Conservation (phyloP, 2,329 filamentous ascomycete species). For the Cytospora mali region DNA sequence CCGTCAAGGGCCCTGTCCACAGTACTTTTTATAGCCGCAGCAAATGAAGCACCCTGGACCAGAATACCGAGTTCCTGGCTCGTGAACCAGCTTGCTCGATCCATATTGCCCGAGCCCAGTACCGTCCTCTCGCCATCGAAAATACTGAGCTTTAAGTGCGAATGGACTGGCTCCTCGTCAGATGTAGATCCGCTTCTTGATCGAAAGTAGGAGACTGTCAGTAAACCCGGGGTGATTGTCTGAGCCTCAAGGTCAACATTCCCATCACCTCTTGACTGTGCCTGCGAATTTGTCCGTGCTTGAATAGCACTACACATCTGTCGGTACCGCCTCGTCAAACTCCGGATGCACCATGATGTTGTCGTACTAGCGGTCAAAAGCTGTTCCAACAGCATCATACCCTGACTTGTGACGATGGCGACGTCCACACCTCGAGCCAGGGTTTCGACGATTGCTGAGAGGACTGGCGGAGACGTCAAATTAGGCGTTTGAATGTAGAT, state of each 20-base stretch:
- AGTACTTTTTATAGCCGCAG: conserved; percentile 34
- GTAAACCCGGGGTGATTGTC: conserved; percentile 44
- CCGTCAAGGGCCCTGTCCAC: conserved; percentile 40
- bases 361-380: conserved; percentile 78
- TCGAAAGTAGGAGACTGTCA: conserved; percentile 63
- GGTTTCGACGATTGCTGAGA: conserved; percentile 63
- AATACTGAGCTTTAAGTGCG: conserved; percentile 76
- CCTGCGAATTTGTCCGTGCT: conserved; percentile 33
- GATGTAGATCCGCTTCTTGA: conserved; percentile 35
- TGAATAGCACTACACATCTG: not conserved
- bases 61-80: conserved; percentile 79
- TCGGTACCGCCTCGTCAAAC: conserved; percentile 59
- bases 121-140: conserved; percentile 70
- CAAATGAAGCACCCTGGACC: conserved; percentile 46
- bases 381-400: conserved; percentile 79
- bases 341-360: conserved; percentile 65
- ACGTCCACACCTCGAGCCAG: conserved; percentile 69
- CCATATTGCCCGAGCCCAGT: conserved; percentile 81
- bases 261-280: conserved; percentile 32
- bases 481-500: conserved; percentile 80
- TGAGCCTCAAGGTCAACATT: conserved; percentile 48
- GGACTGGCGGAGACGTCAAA: conserved; percentile 67
- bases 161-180: conserved; percentile 66
- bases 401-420: conserved; percentile 65
- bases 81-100: conserved; percentile 83